Conservation (phyloP, 257 asterid species). For the Gynochthodes officinalis region DNA sequence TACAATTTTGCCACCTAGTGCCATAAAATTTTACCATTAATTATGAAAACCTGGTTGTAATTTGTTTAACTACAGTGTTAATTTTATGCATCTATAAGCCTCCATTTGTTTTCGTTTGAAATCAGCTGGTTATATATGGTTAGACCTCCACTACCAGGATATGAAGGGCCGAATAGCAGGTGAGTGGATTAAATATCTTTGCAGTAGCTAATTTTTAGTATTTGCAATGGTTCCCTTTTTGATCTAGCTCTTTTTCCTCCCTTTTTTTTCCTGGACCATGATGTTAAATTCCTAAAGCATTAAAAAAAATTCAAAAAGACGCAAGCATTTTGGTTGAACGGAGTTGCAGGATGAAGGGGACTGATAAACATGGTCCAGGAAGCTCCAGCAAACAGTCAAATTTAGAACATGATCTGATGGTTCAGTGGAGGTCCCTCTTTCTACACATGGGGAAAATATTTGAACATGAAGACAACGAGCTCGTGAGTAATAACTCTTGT, state of each 20-base stretch:
- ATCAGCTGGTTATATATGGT: conserved; percentile 77
- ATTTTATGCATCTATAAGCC: conserved; percentile 17
- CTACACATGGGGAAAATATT: conserved; percentile 49
- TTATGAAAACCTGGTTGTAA: not conserved
- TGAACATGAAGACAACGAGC: conserved; percentile 58
- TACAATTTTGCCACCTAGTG: not conserved
- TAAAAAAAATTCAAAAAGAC: conserved; percentile 69
- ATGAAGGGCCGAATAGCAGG: conserved; percentile 70
- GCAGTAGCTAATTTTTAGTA: not conserved
- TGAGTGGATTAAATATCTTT: conserved; percentile 22
- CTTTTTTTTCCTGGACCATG: conserved; percentile 7
- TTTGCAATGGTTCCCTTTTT: not conserved
- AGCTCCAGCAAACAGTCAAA: conserved; percentile 26
- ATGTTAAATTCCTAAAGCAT: conserved; percentile 35
- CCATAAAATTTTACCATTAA: not conserved
- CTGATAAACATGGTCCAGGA: conserved; percentile 35
- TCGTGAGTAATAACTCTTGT: conserved; percentile 42
- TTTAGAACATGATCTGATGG: conserved; percentile 54
- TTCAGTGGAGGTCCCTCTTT: conserved; percentile 80
- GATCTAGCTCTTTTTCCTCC: not conserved
- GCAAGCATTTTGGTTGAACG: conserved; percentile 68
- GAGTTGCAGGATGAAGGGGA: conserved; percentile 41
- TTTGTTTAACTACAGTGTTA: not conserved
- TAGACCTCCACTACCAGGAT: conserved; percentile 85
- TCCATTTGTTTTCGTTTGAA: conserved; percentile 24